Percentiles rank a stretch among this genome's conserved stretches.
These are phyloP conservation scores for Lentithecium fluviatile DNA, from an alignment of 495 filamentous ascomycete species.

Conservation along the genomic window DNA sequence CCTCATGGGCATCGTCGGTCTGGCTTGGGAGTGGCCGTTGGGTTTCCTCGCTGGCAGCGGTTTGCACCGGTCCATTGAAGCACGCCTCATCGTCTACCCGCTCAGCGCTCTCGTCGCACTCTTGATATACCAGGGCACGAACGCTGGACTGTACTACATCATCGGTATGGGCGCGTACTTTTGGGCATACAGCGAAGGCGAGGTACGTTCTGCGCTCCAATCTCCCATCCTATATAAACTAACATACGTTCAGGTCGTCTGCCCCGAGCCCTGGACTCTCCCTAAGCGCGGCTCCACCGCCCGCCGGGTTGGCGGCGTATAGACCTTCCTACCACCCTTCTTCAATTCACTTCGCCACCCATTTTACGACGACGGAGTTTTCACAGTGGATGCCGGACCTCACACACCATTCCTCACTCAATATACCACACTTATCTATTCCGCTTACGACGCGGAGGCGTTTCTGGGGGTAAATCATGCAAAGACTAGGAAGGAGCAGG, in stretches of 20 bases:
- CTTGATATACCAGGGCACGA: constrained; percentile 88
- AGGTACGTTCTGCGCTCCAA: constrained; percentile 58
- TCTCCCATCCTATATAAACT: background rate
- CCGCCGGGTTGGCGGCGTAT: constrained; percentile 5
- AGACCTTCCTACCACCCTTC: background rate
- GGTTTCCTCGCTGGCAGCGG: constrained; percentile 59
- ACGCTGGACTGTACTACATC: constrained; percentile 88
- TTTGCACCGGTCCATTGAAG: constrained; percentile 84
- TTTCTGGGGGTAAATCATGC: background rate
- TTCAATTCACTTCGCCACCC: constrained; percentile 1
- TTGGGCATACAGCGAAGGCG: constrained; percentile 95
- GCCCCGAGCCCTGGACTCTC: constrained; percentile 57
- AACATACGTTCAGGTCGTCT: constrained; percentile 49
- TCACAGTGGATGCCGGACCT: constrained; percentile 2
- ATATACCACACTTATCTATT: background rate
- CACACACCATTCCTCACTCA: too few species aligned
- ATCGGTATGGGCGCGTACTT: constrained; percentile 88
- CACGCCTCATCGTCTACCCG: constrained; percentile 79
- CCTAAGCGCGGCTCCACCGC: constrained; percentile 36
- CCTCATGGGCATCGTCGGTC: constrained; percentile 74
- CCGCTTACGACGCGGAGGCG: background rate
- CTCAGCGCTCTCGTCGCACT: constrained; percentile 70
- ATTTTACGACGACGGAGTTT: background rate
- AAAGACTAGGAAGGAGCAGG: background rate
- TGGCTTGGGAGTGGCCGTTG: constrained; percentile 93